Evolutionary conservation across 1,284 basidiomycete species (phyloP), one percentile per base, ranked within the genome.

Genomic region (Ganoderma multipileum): DNA sequence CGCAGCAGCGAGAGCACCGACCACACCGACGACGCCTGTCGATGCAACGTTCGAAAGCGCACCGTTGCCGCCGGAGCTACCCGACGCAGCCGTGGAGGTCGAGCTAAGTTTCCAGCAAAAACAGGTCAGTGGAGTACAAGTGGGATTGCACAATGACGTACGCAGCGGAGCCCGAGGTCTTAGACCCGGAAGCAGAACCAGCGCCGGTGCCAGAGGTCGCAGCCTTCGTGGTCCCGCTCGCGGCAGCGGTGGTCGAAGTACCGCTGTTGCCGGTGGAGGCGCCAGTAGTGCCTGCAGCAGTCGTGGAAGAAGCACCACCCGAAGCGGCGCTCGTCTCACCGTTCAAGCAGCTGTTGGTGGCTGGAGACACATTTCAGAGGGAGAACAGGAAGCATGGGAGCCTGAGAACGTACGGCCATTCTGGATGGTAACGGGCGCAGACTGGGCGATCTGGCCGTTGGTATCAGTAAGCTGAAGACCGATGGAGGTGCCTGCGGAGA

Each of bases 381-480:
- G 33, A 52, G 63, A 65, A 47, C 70, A 50, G 59, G 39, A 47
- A 18, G 28, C 44, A 11, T 58, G 26, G 63, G 68, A 58, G 65
- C 6, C 7, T 55, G 62, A 38, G 58, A 59, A 71, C 69, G 63
- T 81, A 91, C 89, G 47, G 64, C 87, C 83, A 30, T 78, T 0
- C 38, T 79, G 74, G 71, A 91, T 75, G n/a, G 76, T 81, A 81
- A 92, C 83, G 2, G 86, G 52, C 20, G 84, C 89, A 5, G 83
- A 81, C 73, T 89, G 86, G 2, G 77, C 83, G 60, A 76, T 61
- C 0, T 36, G 1, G 74, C 91, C 91, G 44, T 78, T 85, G 68
- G 60, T 76, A 71, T 93, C 91, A 76, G 83, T 83, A 66, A 92
- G 64, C 7, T 78, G 82, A 33, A 92, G 77, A 60, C 84, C 87